Evolutionary conservation across 441 rosid species (phyloP).

Genomic region (Pelargonium fulgidum): DNA sequence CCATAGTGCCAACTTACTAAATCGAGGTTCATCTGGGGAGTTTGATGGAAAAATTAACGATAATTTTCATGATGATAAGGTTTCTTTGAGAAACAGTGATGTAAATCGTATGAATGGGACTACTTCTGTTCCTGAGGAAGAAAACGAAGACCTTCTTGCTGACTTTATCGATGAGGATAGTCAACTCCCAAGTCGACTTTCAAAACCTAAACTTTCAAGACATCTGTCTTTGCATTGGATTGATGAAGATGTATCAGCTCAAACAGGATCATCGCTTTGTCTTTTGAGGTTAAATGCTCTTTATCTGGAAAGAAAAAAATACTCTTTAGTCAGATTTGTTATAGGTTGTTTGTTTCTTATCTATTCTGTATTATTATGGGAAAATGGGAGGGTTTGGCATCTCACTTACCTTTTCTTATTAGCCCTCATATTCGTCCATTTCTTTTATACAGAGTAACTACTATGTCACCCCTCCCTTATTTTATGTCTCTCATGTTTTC

Average conservation of each 20-base stretch:
- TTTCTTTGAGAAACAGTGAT: slow-evolving; percentile 33
- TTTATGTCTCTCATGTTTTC: neutral
- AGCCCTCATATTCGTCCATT: neutral
- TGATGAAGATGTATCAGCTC: slow-evolving; percentile 62
- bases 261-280: slow-evolving; percentile 96
- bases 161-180: slow-evolving; percentile 99
- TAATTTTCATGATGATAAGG: slow-evolving; percentile 34
- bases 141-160: slow-evolving; percentile 95
- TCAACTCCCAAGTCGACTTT: slow-evolving; percentile 94
- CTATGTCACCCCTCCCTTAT: neutral
- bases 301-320: slow-evolving; percentile 15
- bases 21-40: slow-evolving; percentile 44
- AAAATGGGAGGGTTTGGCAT: neutral
- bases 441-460: neutral
- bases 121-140: slow-evolving; percentile 64
- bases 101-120: slow-evolving; percentile 42
- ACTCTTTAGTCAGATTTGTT: slow-evolving; percentile 8
- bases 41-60: slow-evolving; percentile 35
- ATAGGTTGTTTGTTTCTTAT: slow-evolving; percentile 7
- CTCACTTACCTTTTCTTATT: neutral
- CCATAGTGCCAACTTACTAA: slow-evolving; percentile 35
- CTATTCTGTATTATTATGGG: neutral
- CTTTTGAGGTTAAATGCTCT: slow-evolving; percentile 63
- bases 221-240: slow-evolving; percentile 38
- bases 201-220: slow-evolving; percentile 38